Evolutionary conservation across 192 early-diverging fungal species (phyloP).

Genomic region (Hyaloraphidium curvatum): DNA sequence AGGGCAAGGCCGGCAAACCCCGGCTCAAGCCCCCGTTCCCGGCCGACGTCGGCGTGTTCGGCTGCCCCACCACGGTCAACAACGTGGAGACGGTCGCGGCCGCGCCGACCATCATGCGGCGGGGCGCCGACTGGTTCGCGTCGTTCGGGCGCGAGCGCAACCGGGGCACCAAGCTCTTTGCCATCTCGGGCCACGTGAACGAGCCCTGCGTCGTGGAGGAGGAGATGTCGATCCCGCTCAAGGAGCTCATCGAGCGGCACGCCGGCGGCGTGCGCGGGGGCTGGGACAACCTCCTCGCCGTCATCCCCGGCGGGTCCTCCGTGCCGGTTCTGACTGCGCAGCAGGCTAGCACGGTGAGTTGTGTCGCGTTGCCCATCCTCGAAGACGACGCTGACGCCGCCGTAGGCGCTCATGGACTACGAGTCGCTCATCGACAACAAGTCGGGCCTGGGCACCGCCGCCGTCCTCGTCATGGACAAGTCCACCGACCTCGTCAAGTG

Average conservation of each 20-base stretch:
- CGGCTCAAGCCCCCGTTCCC: constrained; percentile 98
- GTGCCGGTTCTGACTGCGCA: constrained; percentile 47
- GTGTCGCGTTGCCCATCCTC: neutral
- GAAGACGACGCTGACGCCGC: constrained; percentile 60
- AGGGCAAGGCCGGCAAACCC: constrained; percentile 98
- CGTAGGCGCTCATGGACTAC: constrained; percentile 86
- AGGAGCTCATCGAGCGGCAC: constrained; percentile 76
- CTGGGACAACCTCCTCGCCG: constrained; percentile 94
- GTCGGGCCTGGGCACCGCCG: constrained; percentile 87
- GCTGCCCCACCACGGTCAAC: constrained; percentile 98
- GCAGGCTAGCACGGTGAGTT: neutral
- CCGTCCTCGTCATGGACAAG: constrained; percentile 98
- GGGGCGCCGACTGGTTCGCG: constrained; percentile 88
- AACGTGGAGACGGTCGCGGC: constrained; percentile 99
- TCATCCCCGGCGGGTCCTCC: constrained; percentile 93
- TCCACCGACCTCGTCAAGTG: constrained; percentile 83
- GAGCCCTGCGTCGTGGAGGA: constrained; percentile 95
- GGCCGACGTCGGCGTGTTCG: constrained; percentile 92
- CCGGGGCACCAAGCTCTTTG: constrained; percentile 89
- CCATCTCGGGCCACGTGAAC: constrained; percentile 96
- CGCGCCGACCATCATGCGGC: constrained; percentile 80
- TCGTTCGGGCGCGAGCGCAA: constrained; percentile 83
- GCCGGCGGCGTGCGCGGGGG: constrained; percentile 93
- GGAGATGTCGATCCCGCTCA: constrained; percentile 92
- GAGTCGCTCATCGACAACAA: constrained; percentile 86